phyloP scores from a whole-genome alignment of 305 asterid species.

The Petunia hybrid region DNA sequence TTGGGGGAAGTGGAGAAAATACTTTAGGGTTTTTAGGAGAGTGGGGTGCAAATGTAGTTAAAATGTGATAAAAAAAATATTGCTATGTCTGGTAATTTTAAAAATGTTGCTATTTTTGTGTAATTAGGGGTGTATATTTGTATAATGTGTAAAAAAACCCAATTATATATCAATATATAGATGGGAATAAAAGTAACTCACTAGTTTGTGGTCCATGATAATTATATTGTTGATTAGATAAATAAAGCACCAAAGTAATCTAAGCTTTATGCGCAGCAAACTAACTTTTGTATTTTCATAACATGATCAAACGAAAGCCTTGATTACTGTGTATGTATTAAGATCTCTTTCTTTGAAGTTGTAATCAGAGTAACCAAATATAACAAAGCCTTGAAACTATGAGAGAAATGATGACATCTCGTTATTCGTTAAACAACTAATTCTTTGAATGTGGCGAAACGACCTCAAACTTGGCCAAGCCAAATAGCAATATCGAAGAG shows the following conservation, averaged over 20 bases:
- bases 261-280: slow-evolving; percentile 28
- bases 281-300: slow-evolving; percentile 42
- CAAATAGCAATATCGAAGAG: not conserved
- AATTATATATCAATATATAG: too few species aligned
- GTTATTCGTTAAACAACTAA: slow-evolving; percentile 23
- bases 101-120: too few species aligned
- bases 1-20: too few species aligned
- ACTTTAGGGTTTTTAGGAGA: too few species aligned
- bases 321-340: slow-evolving; percentile 36
- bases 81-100: too few species aligned
- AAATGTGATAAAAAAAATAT: too few species aligned
- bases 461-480: slow-evolving; percentile 1
- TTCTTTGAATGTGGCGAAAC: too few species aligned
- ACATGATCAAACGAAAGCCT: slow-evolving; percentile 38
- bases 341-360: not conserved
- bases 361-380: slow-evolving; percentile 17
- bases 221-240: not conserved
- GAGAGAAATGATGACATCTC: slow-evolving; percentile 33
- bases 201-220: not conserved
- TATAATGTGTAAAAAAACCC: too few species aligned
- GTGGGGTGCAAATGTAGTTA: too few species aligned
- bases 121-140: too few species aligned
- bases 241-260: slow-evolving; percentile 30
- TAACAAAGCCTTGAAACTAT: slow-evolving; percentile 40
- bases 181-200: not conserved